Base-by-base conservation (phyloP, 2,329 filamentous ascomycete genomes). In the Botrytis hyacinthi region DNA sequence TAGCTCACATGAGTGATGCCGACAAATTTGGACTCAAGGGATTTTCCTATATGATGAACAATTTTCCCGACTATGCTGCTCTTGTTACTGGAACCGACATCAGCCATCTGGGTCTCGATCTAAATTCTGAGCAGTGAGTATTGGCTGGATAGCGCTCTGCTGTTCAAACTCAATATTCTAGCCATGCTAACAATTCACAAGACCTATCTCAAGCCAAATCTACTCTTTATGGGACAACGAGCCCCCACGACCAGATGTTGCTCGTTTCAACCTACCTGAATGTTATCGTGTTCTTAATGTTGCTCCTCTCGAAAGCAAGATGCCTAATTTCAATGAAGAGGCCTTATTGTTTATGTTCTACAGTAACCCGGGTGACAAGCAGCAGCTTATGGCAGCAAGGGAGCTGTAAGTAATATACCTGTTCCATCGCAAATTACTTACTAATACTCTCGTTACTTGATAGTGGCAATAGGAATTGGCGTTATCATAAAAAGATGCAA, bases 311-410 rank as follows among this genome's bases (percentile, higher is more conserved):
- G 88, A 91, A 75, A 88, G 85, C 77, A 91, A 91, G 81, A 89
- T 91, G 67, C 84, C 84, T 59, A 90, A 87, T 76, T 91, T 92
- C 81, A 91, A 91, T 76, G 90, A 92, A 76, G 90, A 92, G 81
- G 91, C 90, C 0, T 82, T 92, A 66, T 89, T 92, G 81, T 91
- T 88, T 86, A 91, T 92, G 76, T 92, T 92, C 79, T 91, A 92
- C 81, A 90, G 87, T 81, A 90, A 88, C 74, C 88, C 90, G 12
- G 84, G 86, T 62, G 89, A 91, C 78, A 79, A 87, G 51, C 89
- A 90, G 80, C 90, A 92, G 79, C 86, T 89, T 66, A 83, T 90
- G 82, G 90, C 90, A 4, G 89, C 90, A 0, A 83, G 86, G 59
- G 89, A 91, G 80, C 83, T 92, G 89, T 91, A 82, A 82, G 88